Evolutionary conservation across 2,329 filamentous ascomycete genomes (phyloP).

Genomic region (Trichoderma breve): DNA sequence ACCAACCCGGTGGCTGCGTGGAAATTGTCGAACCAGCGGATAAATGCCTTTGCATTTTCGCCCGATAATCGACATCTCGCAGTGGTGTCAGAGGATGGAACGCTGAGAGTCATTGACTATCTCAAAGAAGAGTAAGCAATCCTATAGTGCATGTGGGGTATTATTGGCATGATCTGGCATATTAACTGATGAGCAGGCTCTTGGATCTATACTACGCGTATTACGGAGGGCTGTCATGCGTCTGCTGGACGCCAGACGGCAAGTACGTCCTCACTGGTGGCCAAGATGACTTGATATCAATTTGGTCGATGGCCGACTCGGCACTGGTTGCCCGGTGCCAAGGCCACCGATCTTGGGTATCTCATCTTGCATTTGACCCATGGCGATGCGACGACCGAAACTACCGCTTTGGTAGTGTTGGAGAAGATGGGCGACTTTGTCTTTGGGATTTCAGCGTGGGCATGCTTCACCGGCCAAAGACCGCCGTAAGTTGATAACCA

Average conservation of each 20-base stretch:
- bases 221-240: conserved; percentile 88
- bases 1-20: conserved; percentile 87
- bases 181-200: conserved; percentile 52
- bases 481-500: conserved; percentile 54
- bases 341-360: conserved; percentile 95
- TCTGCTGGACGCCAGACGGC: conserved; percentile 96
- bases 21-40: conserved; percentile 87
- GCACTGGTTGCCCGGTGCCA: conserved; percentile 88
- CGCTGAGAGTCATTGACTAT: conserved; percentile 86
- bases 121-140: conserved; percentile 74
- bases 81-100: conserved; percentile 87
- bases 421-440: conserved; percentile 85
- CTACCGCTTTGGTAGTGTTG: conserved; percentile 94
- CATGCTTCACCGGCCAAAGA: conserved; percentile 88
- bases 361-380: conserved; percentile 88
- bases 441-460: conserved; percentile 98
- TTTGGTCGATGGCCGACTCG: conserved; percentile 86
- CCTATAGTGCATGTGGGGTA: neutral
- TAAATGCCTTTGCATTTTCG: conserved; percentile 90
- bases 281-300: conserved; percentile 92
- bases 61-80: conserved; percentile 85
- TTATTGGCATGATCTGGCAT: neutral
- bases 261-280: conserved; percentile 94
- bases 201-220: conserved; percentile 85
- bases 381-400: conserved; percentile 96